Conservation (phyloP, 2,329 filamentous ascomycete genomes). For the Fusarium gaditjirri region DNA sequence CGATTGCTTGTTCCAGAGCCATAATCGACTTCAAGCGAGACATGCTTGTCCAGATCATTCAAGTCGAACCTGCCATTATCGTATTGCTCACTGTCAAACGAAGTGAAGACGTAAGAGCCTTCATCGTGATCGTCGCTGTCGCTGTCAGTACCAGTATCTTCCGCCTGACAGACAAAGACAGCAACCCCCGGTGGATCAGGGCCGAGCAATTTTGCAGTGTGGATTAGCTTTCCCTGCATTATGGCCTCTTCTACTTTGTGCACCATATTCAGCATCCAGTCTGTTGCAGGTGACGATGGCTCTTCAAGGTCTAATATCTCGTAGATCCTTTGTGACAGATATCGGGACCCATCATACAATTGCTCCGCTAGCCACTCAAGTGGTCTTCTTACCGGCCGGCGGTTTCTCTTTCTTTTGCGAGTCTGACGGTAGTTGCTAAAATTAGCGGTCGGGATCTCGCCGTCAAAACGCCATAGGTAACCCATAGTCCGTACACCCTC, state of each 20-base stretch:
- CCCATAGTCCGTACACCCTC: background rate
- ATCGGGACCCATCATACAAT: too few relatives aligned
- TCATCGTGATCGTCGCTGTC: background rate
- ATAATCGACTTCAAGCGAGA: background rate
- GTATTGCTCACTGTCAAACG: background rate
- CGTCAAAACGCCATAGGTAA: background rate
- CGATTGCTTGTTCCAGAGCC: background rate
- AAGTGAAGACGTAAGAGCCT: background rate
- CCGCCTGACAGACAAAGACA: background rate
- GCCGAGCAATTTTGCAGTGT: background rate
- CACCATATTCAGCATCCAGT: background rate
- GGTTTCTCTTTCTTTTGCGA: rapidly evolving
- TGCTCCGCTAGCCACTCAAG: background rate
- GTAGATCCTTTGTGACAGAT: too few relatives aligned
- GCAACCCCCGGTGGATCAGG: background rate
- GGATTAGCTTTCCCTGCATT: background rate
- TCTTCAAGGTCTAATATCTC: too few relatives aligned
- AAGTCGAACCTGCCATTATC: background rate
- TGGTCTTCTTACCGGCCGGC: rapidly evolving
- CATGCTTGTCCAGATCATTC: background rate
- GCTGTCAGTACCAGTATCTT: background rate
- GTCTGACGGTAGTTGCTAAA: rapidly evolving
- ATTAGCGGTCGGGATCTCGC: rapidly evolving
- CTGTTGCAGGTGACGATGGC: too few relatives aligned
- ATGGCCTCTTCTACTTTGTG: background rate